Evolutionary conservation across 208 protist species (phyloP), one percentile per base, ranked within the genome.

Genomic region (Acanthamoeba royreba): DNA sequence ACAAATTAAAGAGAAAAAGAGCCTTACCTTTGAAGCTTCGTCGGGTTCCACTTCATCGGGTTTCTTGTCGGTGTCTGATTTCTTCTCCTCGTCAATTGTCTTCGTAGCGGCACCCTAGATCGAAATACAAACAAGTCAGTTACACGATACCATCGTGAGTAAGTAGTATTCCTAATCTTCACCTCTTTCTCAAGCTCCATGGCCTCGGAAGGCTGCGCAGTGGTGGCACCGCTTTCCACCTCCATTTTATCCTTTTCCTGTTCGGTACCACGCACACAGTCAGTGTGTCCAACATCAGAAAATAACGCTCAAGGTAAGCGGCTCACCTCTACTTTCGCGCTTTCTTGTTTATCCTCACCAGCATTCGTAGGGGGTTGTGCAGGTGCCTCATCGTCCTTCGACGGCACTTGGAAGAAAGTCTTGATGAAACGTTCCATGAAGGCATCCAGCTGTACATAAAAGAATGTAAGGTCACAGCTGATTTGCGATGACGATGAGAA

Each of bases 401-500:
- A 43, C 15, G 66, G 66, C 2, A 77, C 66, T 40, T 72, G 45
- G 86, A 93, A 93, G 55, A 93, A 93, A 4, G 35, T 42, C 33
- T 81, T 74, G 63, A 93, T 63, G 63, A 93, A 93, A 47, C 43
- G 69, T 28, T 93, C 77, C 72, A 93, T 72, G 43, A 93, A 93
- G 43, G 89, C 77, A 33, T 93, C 89, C 72, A 93, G 45, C 89
- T 93, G 42, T n/a, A 52, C 55, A 35, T 25, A 19, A 47, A 42
- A 81, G 38, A 81, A n/a, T 45, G 74, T 35, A 53, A 46, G 38
- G 40, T 1, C 8, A 22, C 25, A 58, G 52, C 19, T 28, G 22
- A 25, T 28, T 4, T 25, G 52, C n/a, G 19, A 17, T 19, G 52
- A 17, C 52, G 22, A 58, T 25, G 22, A 58, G 4, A 58, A 3